Evolutionary conservation across 2,329 filamentous ascomycete genomes (phyloP).

Genomic region (Aspergillus ruber): DNA sequence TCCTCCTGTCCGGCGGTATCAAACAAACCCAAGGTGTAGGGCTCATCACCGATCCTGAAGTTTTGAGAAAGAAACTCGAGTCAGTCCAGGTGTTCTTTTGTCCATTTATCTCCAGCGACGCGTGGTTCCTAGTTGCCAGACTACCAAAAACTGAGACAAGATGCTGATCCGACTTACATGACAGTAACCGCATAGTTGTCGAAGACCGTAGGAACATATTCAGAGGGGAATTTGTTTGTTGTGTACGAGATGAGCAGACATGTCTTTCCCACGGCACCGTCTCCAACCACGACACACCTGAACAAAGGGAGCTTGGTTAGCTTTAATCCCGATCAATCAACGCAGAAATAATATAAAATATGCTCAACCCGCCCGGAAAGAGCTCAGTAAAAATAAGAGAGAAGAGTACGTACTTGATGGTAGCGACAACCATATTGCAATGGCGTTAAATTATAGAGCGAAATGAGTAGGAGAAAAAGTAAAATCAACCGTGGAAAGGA

Average conservation of each 20-base stretch:
- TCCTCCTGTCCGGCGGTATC: constrained; percentile 99
- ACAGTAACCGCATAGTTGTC: constrained; percentile 99
- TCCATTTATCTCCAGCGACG: constrained; percentile 1
- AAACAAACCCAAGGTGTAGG: constrained; percentile 93
- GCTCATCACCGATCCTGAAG: constrained; percentile 92
- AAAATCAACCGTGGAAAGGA: neutral
- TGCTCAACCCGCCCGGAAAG: neutral
- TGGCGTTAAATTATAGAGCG: neutral
- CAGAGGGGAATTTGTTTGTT: constrained; percentile 98
- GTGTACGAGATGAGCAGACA: constrained; percentile 99
- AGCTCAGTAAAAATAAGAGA: constrained; percentile 5
- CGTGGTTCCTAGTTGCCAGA: neutral
- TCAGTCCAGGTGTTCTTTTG: constrained; percentile 2
- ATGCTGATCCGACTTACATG: constrained; percentile 63
- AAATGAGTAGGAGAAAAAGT: constrained; percentile 7
- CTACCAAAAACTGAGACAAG: neutral
- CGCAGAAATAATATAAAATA: constrained; percentile 4
- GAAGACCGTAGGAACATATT: constrained; percentile 99
- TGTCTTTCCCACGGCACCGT: constrained; percentile 98
- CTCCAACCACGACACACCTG: constrained; percentile 97
- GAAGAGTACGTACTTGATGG: constrained; percentile 51
- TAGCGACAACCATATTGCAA: constrained; percentile 53
- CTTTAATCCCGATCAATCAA: constrained; percentile 10
- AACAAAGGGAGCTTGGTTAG: constrained; percentile 9
- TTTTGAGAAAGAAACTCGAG: neutral